phyloP scores from a whole-genome alignment of 23 red algal species.

The Agarophyton chilense region DNA sequence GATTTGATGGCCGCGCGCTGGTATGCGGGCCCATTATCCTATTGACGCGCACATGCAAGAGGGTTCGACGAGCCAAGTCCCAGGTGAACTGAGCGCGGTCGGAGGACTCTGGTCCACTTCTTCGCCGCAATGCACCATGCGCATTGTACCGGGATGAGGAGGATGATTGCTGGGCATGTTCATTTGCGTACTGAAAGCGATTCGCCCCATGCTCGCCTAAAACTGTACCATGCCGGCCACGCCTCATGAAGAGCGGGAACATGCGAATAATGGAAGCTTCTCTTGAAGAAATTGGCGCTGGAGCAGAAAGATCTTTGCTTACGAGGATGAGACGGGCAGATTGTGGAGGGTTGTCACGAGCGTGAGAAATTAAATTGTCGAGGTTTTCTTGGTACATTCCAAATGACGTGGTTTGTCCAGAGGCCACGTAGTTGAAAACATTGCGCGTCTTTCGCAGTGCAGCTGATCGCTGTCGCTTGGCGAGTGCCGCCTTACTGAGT shows the following conservation, averaged over 20 bases:
- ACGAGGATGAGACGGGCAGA: slow-evolving; percentile 19
- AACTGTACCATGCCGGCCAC: background rate
- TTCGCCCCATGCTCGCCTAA: background rate
- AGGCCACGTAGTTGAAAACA: background rate
- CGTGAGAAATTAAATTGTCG: slow-evolving; percentile 24
- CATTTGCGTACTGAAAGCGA: background rate
- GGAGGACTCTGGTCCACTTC: background rate
- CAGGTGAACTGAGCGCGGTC: background rate
- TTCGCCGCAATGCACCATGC: background rate
- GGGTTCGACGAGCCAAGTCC: background rate
- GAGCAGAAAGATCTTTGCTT: slow-evolving; percentile 12
- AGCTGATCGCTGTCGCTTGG: slow-evolving; percentile 21
- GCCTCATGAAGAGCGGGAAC: background rate
- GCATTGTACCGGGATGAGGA: background rate
- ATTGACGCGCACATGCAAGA: background rate
- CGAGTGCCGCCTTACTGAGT: slow-evolving; percentile 16
- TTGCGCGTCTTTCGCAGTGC: slow-evolving; percentile 23
- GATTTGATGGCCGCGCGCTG: background rate
- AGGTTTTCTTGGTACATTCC: slow-evolving; percentile 10
- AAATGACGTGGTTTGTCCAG: slow-evolving; percentile 10
- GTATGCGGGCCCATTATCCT: background rate
- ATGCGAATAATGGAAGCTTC: background rate
- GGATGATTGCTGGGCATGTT: background rate
- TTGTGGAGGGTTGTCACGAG: slow-evolving; percentile 13
- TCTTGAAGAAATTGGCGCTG: background rate